Base-by-base conservation (phyloP, 2,329 filamentous ascomycete species). In the Claviceps sp. region DNA sequence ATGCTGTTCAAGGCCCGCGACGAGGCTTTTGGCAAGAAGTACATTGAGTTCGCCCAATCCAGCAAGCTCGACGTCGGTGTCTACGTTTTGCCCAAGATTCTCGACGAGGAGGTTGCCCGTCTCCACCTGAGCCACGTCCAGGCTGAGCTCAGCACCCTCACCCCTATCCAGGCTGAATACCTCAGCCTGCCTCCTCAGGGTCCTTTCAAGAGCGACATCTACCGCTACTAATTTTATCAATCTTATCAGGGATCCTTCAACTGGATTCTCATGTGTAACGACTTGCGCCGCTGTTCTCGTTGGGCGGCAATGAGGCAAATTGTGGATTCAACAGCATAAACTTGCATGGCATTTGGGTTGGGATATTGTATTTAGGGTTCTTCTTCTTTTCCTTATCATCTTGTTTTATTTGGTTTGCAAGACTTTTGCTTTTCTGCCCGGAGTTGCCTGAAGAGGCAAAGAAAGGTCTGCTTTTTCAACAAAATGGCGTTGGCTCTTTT, bases 41-140 rank as follows among this genome's bases (percentile, higher is more conserved):
- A 96, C 77, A 75, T 90, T 64, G 93, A 96, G 76, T 98, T 95
- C 71, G 88, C 86, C 75, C 88, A 90, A 79, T 82, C 81, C 59
- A 88, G 86, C 73, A 89, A 93, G 81, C 87, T 95, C 68, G 81
- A 86, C 54, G 77, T 94, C 61, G 87, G 91, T 65, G 93, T 53
- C 76, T 96, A 94, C 74, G 90, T 64, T 81, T 96, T 63, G 52
- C 93, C 93, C 73, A 98, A 98, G 89, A 89, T 95, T 67, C 84
- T 98, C 60, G 93, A 98, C 66, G 93, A 98, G 84, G 89, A 96
- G 77, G 93, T 98, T 67, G 93, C 93, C 68, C 81, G 85, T 68
- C 86, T 96, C 61, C 93, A 98, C 77, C 78, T 96, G 62, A 81
- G 77, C 59, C 93, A 97, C 79, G 85, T 88, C 79, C 94, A 95